These are phyloP conservation scores for Hypoxylon crocopeplum DNA, from an alignment of 495 filamentous ascomycete species.

Conservation along the genomic window DNA sequence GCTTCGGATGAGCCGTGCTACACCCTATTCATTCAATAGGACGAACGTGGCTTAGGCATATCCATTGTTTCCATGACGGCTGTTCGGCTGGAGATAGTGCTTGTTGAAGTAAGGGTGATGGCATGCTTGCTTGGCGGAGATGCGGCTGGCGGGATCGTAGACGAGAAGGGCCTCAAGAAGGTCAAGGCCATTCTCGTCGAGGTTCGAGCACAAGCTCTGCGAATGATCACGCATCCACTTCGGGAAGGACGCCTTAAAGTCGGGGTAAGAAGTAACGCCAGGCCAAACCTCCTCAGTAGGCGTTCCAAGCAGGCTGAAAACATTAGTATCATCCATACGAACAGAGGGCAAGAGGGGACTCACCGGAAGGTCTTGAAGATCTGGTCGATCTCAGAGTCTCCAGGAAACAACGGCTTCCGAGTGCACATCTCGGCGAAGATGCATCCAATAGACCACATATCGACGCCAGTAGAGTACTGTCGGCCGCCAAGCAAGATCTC, in stretches of 20 bases:
- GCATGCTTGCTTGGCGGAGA: conserved; percentile 95
- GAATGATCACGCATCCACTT: conserved; percentile 85
- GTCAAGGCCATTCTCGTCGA: conserved; percentile 80
- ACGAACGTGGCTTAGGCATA: conserved; percentile 38
- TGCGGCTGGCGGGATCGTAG: conserved; percentile 91
- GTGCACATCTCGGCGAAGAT: conserved; percentile 99
- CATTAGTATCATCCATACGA: conserved; percentile 6
- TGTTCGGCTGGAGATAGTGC: conserved; percentile 53
- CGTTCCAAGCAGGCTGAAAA: conserved; percentile 80
- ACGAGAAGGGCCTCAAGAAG: conserved; percentile 91
- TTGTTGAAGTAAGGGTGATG: conserved; percentile 91
- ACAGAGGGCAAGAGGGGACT: conserved; percentile 31
- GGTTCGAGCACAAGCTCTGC: conserved; percentile 56
- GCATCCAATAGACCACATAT: conserved; percentile 99
- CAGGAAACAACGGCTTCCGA: conserved; percentile 94
- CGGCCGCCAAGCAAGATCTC: conserved; percentile 97
- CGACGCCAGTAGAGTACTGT: conserved; percentile 97
- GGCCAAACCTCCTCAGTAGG: conserved; percentile 90
- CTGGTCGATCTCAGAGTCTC: conserved; percentile 98
- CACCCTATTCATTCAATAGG: background rate
- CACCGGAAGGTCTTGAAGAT: conserved; percentile 99
- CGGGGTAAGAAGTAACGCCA: conserved; percentile 95
- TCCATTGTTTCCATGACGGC: conserved; percentile 47
- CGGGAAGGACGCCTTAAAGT: conserved; percentile 96
- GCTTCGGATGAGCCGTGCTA: conserved; percentile 3